These are phyloP conservation scores for Rhodocollybia butyracea DNA, from an alignment of 768 basidiomycete genomes.

Conservation along the genomic window DNA sequence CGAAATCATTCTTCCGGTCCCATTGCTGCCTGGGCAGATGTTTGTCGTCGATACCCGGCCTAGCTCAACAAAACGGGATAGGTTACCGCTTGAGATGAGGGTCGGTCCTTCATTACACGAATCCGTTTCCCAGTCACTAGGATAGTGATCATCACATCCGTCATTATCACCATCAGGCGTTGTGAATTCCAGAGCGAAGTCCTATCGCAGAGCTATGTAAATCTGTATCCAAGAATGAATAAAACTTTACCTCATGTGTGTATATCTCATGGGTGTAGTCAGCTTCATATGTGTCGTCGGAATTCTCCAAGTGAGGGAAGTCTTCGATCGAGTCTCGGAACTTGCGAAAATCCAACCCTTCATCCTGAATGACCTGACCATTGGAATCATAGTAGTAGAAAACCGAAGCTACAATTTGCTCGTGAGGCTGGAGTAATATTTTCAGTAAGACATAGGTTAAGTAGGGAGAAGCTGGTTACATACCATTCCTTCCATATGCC, in stretches of 20 bases:
- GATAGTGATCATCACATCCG: not conserved
- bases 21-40: not conserved
- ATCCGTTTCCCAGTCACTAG: constrained; percentile 3
- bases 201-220: not conserved
- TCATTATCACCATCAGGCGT: not conserved
- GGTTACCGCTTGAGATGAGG: not conserved
- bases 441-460: not conserved
- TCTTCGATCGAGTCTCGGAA: constrained; percentile 32
- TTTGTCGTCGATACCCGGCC: not conserved
- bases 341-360: constrained; percentile 11
- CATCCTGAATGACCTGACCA: constrained; percentile 8
- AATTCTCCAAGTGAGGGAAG: constrained; percentile 67
- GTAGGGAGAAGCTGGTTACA: too few relatives aligned
- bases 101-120: not conserved
- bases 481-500: constrained; percentile 19
- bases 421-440: constrained; percentile 12
- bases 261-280: too few relatives aligned
- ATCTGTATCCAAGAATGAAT: not conserved
- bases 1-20: constrained; percentile 2
- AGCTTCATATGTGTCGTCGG: too few relatives aligned
- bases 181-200: not conserved
- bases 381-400: constrained; percentile 17
- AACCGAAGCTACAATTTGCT: constrained; percentile 13
- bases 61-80: not conserved
- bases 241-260: not conserved